phyloP scores from a whole-genome alignment of 495 filamentous ascomycete species.

The Niebla homalea region DNA sequence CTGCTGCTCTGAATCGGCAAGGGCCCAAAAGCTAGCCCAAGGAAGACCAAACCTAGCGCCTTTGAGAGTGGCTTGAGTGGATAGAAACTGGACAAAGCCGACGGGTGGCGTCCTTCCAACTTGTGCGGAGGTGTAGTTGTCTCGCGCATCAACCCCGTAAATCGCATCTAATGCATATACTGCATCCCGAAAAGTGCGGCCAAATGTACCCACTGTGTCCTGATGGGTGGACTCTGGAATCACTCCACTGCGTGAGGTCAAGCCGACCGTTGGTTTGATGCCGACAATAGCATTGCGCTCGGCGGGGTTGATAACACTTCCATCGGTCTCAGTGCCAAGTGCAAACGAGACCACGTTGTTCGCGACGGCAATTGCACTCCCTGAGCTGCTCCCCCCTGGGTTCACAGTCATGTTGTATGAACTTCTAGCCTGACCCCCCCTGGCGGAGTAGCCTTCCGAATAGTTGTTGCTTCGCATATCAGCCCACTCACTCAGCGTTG shows the following conservation, averaged over 20 bases:
- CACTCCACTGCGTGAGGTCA: slow-evolving; percentile 48
- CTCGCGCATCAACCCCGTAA: slow-evolving; percentile 43
- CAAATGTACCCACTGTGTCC: slow-evolving; percentile 56
- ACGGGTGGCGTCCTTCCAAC: slow-evolving; percentile 35
- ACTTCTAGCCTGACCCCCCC: slow-evolving; percentile 52
- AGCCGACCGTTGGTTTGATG: slow-evolving; percentile 54
- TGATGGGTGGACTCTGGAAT: slow-evolving; percentile 53
- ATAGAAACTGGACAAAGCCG: slow-evolving; percentile 44
- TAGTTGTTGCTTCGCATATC: slow-evolving; percentile 60
- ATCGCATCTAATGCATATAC: slow-evolving; percentile 53
- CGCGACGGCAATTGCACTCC: slow-evolving; percentile 47
- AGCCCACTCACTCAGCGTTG: slow-evolving; percentile 61
- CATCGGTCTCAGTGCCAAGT: slow-evolving; percentile 64
- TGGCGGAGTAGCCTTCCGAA: slow-evolving; percentile 52
- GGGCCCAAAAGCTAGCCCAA: slow-evolving; percentile 54
- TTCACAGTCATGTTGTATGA: slow-evolving; percentile 59
- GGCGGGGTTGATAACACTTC: slow-evolving; percentile 60
- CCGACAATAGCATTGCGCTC: slow-evolving; percentile 52
- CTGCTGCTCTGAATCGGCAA: slow-evolving; percentile 40
- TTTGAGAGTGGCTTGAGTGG: slow-evolving; percentile 37
- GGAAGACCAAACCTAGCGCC: slow-evolving; percentile 57
- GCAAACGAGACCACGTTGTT: slow-evolving; percentile 49
- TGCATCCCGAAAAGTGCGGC: slow-evolving; percentile 51
- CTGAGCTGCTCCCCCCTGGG: slow-evolving; percentile 52
- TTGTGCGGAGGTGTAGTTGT: slow-evolving; percentile 49